Percentiles rank a stretch among this genome's conserved stretches.
These are phyloP conservation scores for Epipyxis sp. DNA, from an alignment of 108 stramenopile genomes.

Conservation along the genomic window DNA sequence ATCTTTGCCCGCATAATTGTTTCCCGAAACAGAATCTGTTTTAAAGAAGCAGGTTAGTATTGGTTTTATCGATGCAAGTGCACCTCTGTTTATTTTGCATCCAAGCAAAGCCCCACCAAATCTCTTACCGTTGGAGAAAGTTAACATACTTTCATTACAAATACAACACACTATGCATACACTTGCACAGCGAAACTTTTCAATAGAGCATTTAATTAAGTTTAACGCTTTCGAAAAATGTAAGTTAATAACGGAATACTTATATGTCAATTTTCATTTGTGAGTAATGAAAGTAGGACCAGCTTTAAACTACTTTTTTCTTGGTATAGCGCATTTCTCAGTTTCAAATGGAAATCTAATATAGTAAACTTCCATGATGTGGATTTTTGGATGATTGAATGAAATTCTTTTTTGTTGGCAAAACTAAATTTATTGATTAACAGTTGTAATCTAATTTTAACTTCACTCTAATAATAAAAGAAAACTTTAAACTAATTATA, in stretches of 20 bases:
- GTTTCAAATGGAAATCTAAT: not conserved
- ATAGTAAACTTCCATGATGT: not conserved
- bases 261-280: not conserved
- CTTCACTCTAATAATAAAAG: not conserved
- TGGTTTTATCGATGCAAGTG: too few species aligned
- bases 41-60: too few species aligned
- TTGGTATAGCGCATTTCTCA: not conserved
- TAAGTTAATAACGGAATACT: not conserved
- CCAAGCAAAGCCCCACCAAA: too few species aligned
- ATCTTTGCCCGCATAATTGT: too few species aligned
- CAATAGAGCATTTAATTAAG: not conserved
- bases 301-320: not conserved
- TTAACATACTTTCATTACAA: not conserved
- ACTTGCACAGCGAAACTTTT: not conserved
- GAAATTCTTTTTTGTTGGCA: not conserved
- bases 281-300: not conserved
- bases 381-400: not conserved
- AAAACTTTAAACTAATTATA: not conserved
- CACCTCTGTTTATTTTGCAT: too few species aligned
- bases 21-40: too few species aligned
- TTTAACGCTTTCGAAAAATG: not conserved
- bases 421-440: not conserved
- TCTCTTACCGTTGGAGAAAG: too few species aligned
- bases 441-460: not conserved
- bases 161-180: not conserved